Conservation (phyloP, 371 early-diverging fungal genomes). For the Rhizopus microsporus region DNA sequence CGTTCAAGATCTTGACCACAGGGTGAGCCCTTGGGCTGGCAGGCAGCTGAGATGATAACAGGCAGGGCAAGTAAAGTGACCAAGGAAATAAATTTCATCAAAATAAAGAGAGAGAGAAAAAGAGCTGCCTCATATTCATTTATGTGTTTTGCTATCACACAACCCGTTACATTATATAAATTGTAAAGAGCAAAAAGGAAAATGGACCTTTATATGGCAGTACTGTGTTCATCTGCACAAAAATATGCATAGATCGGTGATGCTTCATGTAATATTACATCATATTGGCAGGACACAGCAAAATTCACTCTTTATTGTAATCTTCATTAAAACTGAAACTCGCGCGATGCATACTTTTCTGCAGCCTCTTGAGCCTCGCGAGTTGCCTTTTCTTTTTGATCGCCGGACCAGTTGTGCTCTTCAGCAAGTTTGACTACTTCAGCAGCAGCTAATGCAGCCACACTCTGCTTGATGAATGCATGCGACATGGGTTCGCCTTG, state of each 20-base stretch:
- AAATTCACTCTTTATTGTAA: neutral
- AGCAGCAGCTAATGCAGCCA: conserved; percentile 56
- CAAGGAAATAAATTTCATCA: neutral
- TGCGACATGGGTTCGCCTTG: conserved; percentile 46
- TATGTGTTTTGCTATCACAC: no score
- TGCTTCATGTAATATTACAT: no score
- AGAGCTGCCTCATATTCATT: no score
- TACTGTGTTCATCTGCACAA: no score
- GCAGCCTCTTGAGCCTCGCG: conserved; percentile 30
- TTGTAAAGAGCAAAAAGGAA: no score
- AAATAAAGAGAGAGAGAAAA: no score
- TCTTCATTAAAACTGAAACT: conserved; percentile 7
- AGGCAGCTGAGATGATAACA: neutral
- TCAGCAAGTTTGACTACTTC: conserved; percentile 51
- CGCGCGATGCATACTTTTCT: conserved; percentile 22
- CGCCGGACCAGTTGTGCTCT: conserved; percentile 29
- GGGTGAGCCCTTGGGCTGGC: neutral
- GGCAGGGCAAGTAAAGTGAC: neutral
- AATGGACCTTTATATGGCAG: no score
- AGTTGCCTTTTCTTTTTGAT: conserved; percentile 40
- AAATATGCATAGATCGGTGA: no score
- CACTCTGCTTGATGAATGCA: conserved; percentile 45
- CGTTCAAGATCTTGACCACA: neutral
- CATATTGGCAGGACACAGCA: no score
- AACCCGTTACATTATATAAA: no score